These are phyloP conservation scores for Wilhelminamyces savonicus DNA, from an alignment of 805 yeast species.

Conservation along the genomic window DNA sequence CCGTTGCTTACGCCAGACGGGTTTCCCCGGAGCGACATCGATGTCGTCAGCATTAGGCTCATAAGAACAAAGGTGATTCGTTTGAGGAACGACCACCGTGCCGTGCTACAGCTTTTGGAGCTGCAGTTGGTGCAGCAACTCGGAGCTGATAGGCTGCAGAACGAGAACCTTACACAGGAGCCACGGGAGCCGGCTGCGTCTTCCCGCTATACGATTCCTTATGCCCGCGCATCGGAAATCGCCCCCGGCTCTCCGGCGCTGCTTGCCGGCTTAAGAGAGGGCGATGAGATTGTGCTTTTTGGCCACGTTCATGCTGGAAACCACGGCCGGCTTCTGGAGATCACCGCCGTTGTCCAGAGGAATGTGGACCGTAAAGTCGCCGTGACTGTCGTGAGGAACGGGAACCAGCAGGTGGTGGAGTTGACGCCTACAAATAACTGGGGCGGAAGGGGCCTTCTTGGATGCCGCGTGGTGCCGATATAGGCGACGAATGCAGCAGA, in stretches of 20 bases:
- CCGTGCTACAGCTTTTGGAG: slow-evolving; percentile 43
- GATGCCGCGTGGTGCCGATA: slow-evolving; percentile 51
- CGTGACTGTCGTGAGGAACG: slow-evolving; percentile 27
- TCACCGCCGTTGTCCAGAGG: slow-evolving; percentile 39
- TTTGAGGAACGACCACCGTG: slow-evolving; percentile 61
- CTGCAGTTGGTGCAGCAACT: slow-evolving; percentile 41
- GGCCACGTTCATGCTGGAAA: slow-evolving; percentile 44
- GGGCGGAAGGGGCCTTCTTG: slow-evolving; percentile 65
- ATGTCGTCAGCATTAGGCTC: slow-evolving; percentile 60
- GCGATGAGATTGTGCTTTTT: slow-evolving; percentile 51
- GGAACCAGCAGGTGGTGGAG: slow-evolving; percentile 9
- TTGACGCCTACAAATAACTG: slow-evolving; percentile 46
- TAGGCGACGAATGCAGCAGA: no score
- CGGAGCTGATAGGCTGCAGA: slow-evolving; percentile 2
- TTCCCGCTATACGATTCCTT: slow-evolving; percentile 29
- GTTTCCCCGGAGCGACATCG: slow-evolving; percentile 79
- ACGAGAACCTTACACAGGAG: not conserved
- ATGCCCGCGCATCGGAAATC: slow-evolving; percentile 50
- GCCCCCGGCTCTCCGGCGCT: slow-evolving; percentile 51
- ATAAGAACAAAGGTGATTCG: slow-evolving; percentile 60
- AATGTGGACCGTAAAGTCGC: slow-evolving; percentile 23
- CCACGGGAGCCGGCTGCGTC: not conserved
- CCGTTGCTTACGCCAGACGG: slow-evolving; percentile 67
- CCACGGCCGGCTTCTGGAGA: slow-evolving; percentile 40
- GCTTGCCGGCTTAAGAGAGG: slow-evolving; percentile 42